Evolutionary conservation across 495 filamentous ascomycete species (phyloP).

Genomic region (Polyplosphaeria fusca): DNA sequence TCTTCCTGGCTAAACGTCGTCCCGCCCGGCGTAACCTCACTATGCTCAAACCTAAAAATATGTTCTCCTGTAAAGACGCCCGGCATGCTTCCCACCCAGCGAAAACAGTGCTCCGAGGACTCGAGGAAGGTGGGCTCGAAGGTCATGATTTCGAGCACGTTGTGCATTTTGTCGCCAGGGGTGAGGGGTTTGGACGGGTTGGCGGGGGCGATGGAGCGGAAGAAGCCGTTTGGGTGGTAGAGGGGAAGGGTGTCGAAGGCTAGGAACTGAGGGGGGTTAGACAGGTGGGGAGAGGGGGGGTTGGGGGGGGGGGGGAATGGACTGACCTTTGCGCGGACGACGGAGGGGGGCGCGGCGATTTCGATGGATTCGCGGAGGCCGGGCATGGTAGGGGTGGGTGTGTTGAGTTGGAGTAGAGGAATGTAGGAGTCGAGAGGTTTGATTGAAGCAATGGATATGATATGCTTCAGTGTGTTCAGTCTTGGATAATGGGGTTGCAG

Average conservation of each 20-base stretch:
- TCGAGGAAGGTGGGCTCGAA: background rate
- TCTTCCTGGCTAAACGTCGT: slow-evolving; percentile 11
- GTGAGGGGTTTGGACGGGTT: slow-evolving; percentile 2
- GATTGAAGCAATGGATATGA: no score
- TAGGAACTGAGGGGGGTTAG: slow-evolving; percentile 2
- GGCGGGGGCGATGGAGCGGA: slow-evolving; percentile 1
- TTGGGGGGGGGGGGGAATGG: no score
- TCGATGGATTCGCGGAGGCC: no score
- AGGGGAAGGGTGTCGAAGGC: slow-evolving; percentile 1
- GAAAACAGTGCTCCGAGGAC: background rate
- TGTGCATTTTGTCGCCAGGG: slow-evolving; percentile 1
- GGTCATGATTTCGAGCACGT: background rate
- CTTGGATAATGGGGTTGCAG: no score
- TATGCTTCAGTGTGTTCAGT: no score
- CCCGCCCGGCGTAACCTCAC: background rate
- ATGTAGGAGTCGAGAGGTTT: no score
- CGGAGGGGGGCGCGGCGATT: background rate
- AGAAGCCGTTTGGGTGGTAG: slow-evolving; percentile 9
- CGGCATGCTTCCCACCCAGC: background rate
- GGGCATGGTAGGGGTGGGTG: background rate
- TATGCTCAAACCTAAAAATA: slow-evolving; percentile 3
- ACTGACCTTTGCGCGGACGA: slow-evolving; percentile 1
- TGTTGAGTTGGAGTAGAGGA: background rate
- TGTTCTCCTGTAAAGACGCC: background rate
- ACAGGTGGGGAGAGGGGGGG: background rate